Conservation (phyloP, 2,329 filamentous ascomycete species). For the Talaromyces sp. region DNA sequence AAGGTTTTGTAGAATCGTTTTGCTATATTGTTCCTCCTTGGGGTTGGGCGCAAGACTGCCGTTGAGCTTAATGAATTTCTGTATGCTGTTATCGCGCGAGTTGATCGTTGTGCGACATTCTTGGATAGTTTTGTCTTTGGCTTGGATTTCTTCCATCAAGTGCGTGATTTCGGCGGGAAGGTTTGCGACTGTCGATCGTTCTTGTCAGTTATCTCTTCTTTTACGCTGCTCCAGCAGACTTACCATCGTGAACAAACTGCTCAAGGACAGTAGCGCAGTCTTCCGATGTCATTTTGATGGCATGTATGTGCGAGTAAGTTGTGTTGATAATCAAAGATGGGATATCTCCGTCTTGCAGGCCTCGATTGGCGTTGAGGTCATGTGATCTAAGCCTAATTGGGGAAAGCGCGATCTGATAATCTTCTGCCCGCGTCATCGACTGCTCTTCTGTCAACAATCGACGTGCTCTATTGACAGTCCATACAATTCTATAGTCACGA, state of each 20-base stretch:
- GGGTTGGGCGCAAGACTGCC: constrained; percentile 60
- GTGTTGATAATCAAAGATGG: not conserved
- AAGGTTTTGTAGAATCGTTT: constrained; percentile 55
- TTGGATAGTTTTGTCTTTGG: constrained; percentile 60
- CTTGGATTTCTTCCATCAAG: constrained; percentile 64
- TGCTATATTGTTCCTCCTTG: constrained; percentile 61
- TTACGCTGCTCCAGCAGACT: constrained; percentile 9
- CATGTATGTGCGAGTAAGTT: not conserved
- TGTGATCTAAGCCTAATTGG: not conserved
- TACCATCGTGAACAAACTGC: constrained; percentile 64
- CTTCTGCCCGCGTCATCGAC: not conserved
- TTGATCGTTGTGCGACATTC: constrained; percentile 57
- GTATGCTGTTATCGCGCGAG: constrained; percentile 58
- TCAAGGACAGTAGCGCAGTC: constrained; percentile 63
- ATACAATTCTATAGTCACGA: not conserved
- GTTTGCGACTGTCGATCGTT: constrained; percentile 44
- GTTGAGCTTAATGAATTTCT: constrained; percentile 63
- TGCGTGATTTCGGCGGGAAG: constrained; percentile 63
- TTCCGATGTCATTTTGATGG: constrained; percentile 38
- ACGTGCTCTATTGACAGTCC: not conserved
- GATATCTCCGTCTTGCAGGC: not conserved
- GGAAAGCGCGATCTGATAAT: constrained; percentile 9
- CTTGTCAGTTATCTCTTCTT: constrained; percentile 10
- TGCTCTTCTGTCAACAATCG: not conserved
- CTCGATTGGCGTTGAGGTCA: not conserved